Evolutionary conservation across 108 stramenopile species (phyloP), one percentile per base, ranked within the genome.

Genomic region (Cylindrotheca fusiformis): DNA sequence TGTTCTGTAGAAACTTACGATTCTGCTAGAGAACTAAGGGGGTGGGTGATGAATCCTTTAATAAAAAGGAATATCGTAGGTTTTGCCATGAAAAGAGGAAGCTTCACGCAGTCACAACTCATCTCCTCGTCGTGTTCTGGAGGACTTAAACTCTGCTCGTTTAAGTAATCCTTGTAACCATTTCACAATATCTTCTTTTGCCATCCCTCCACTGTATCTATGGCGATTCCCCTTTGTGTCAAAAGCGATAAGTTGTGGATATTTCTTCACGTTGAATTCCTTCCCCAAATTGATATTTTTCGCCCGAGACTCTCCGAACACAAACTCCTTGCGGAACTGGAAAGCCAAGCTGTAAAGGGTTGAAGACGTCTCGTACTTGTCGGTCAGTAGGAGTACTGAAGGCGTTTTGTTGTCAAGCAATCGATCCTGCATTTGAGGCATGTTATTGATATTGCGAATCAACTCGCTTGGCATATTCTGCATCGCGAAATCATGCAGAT

Each of bases 301-400:
- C n/a, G 75, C 87, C 18, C 87, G 67, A 48, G 74, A 77, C 64
- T 88, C 90, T 19, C 84, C 85, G 76, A 92, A 92, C 22, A 65
- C 51, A 66, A 84, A 77, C 20, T 74, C 59, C 5, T 61, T 53
- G 20, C 90, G 76, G 59, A 81, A 80, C 25, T 80, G 79, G 66
- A 88, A 92, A 2, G 87, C 78, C 48, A 92, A 41, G n/a, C 72
- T 68, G 60, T 63, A 82, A 56, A 84, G 86, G 26, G 86, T 60
- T 32, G 85, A 58, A 8, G 83, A 81, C 6, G 90, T 92, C 70
- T 92, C 85, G 57, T 86, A 92, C 47, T 92, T 92, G 72, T 88
- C 87, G 0, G 85, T 80, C 33, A 92, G 55, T 6, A 92, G 60
- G 3, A 92, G 50, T 23, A 88, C 68, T 0, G 89, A 49, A 3